A percentile compares a stretch with the other conserved stretches of the same genome.
phyloP scores from a whole-genome alignment of 2,329 filamentous ascomycete genomes.

The Zymoseptoria crescenta region DNA sequence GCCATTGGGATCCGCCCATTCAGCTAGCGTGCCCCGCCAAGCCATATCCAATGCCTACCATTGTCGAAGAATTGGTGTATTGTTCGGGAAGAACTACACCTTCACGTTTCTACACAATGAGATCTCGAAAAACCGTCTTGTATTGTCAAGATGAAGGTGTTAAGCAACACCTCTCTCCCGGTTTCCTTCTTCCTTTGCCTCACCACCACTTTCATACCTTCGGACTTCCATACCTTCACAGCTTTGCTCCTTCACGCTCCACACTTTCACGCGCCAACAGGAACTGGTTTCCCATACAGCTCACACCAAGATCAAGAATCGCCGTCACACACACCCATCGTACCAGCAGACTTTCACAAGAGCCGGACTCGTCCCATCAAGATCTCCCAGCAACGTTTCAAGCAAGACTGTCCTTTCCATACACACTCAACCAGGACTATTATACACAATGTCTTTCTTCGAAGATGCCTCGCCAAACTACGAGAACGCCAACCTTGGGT shows the following conservation, averaged over 20 bases:
- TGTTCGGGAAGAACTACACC: neutral
- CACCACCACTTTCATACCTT: neutral
- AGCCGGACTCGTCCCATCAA: neutral
- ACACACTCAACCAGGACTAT: neutral
- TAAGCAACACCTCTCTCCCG: neutral
- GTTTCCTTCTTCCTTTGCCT: neutral
- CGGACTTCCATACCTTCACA: neutral
- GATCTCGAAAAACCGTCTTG: neutral
- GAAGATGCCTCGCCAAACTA: neutral
- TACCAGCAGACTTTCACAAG: neutral
- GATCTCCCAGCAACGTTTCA: neutral
- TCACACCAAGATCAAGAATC: neutral
- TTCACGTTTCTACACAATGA: neutral
- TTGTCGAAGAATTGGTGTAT: neutral
- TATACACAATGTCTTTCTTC: neutral
- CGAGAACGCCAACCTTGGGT: neutral
- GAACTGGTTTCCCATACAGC: neutral
- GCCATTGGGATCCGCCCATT: neutral
- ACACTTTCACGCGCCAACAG: neutral
- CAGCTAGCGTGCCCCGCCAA: neutral
- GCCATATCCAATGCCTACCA: neutral
- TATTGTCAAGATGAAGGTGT: neutral
- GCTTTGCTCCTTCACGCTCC: neutral
- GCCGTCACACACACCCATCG: neutral
- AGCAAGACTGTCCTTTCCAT: neutral